phyloP scores from a whole-genome alignment of 2,329 filamentous ascomycete species.

The Teratosphaeriaceae sp. region DNA sequence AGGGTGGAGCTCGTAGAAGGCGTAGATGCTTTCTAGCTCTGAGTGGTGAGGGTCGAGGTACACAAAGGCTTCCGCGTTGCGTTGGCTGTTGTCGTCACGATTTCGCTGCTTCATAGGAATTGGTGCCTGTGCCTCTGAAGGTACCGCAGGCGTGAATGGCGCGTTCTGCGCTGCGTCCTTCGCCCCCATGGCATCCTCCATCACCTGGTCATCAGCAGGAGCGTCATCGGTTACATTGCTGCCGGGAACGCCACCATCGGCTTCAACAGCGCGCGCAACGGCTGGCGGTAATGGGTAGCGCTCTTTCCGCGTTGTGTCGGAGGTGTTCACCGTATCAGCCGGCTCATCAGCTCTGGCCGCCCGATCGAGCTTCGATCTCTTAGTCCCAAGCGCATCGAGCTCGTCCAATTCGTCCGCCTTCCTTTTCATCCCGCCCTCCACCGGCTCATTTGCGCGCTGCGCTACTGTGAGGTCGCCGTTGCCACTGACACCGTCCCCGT shows the following conservation, averaged over 20 bases:
- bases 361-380: constrained; percentile 24
- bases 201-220: constrained; percentile 5
- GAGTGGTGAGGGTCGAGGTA: constrained; percentile 69
- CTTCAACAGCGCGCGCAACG: constrained; percentile 13
- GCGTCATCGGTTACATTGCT: constrained; percentile 6
- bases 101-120: background rate
- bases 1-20: constrained; percentile 77
- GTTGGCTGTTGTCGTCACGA: constrained; percentile 32
- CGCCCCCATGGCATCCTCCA: constrained; percentile 8
- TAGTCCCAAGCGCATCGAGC: constrained; percentile 29
- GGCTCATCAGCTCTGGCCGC: constrained; percentile 20
- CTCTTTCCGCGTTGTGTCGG: constrained; percentile 10
- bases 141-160: constrained; percentile 14
- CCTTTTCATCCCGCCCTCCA: constrained; percentile 29
- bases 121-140: constrained; percentile 8
- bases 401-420: constrained; percentile 33
- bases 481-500: background rate
- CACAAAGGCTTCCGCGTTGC: constrained; percentile 88
- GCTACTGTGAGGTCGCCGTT: constrained; percentile 10
- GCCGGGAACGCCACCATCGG: constrained; percentile 13
- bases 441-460: constrained; percentile 11
- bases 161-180: constrained; percentile 19
- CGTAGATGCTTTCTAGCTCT: constrained; percentile 68
- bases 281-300: constrained; percentile 18
- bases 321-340: constrained; percentile 11